A percentile compares a stretch with the other conserved stretches of the same genome.
Conservation (phyloP, 1,284 basidiomycete species). For the Coriolopsis trogii region DNA sequence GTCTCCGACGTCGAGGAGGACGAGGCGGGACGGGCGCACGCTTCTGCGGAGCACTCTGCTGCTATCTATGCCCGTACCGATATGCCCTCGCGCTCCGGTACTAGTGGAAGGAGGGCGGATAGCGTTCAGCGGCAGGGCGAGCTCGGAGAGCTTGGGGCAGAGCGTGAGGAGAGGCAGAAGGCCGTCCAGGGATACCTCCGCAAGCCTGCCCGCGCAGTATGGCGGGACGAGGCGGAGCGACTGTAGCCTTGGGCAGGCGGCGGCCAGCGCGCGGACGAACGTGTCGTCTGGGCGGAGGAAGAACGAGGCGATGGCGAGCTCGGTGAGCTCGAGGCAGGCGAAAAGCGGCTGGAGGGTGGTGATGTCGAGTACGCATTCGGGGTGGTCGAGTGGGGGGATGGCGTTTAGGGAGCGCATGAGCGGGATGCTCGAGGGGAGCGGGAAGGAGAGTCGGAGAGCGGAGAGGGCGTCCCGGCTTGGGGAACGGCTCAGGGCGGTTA, state of each 20-base stretch:
- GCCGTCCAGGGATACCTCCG: constrained; percentile 22
- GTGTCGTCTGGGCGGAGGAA: constrained; percentile 16
- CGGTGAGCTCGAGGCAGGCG: constrained; percentile 14
- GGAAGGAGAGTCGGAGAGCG: constrained; percentile 12
- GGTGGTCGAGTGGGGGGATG: constrained; percentile 16
- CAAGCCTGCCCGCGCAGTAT: constrained; percentile 18
- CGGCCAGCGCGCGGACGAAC: constrained; percentile 17
- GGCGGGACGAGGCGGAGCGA: constrained; percentile 21
- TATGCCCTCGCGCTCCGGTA: no score
- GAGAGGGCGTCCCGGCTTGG: constrained; percentile 14
- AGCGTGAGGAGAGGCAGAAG: constrained; percentile 17
- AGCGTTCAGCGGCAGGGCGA: constrained; percentile 20
- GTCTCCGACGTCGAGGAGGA: constrained; percentile 22
- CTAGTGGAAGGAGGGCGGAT: neutral
- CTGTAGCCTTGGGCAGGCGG: constrained; percentile 21
- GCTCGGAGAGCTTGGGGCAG: constrained; percentile 17
- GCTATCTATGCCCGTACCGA: no score
- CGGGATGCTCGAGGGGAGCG: constrained; percentile 18
- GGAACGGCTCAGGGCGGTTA: constrained; percentile 7
- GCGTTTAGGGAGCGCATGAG: constrained; percentile 22
- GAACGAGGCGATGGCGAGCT: constrained; percentile 22
- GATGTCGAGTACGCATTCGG: constrained; percentile 12
- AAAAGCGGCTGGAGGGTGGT: constrained; percentile 13
- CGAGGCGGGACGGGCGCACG: constrained; percentile 5
- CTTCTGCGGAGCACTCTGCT: no score